Conservation (phyloP, 306 rosid species). For the Vigna radiata region DNA sequence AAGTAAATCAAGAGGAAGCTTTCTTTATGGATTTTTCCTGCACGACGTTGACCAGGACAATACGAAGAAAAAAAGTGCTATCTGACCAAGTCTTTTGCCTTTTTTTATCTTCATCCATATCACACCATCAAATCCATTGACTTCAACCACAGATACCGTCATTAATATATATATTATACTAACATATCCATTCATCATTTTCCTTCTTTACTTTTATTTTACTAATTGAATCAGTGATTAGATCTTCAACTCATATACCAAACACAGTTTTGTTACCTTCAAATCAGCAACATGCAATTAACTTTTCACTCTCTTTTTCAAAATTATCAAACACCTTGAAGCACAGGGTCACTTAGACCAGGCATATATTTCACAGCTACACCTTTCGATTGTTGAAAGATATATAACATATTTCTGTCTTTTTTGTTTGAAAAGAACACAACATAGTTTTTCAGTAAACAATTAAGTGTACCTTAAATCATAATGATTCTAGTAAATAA, state of each 20-base stretch:
- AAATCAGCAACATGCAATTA: not conserved
- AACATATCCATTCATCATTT: too few relatives aligned
- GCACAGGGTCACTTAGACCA: not conserved
- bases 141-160: not conserved
- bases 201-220: not conserved
- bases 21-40: constrained; percentile 15
- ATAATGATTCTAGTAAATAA: not conserved
- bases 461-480: not conserved
- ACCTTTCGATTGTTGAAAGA: too few relatives aligned
- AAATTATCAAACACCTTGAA: not conserved
- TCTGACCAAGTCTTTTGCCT: constrained; percentile 16
- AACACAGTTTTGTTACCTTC: not conserved
- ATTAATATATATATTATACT: not conserved
- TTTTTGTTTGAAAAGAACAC: too few relatives aligned
- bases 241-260: not conserved
- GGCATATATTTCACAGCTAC: not conserved
- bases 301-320: not conserved
- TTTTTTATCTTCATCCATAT: not conserved
- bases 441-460: not conserved
- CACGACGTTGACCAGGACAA: constrained; percentile 40
- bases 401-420: too few relatives aligned
- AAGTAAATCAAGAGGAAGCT: constrained; percentile 14
- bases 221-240: not conserved
- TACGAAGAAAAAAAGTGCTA: not conserved
- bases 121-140: not conserved